These are phyloP conservation scores for Phytophthora agathidicida DNA, from an alignment of 352 stramenopile genomes.

Conservation along the genomic window DNA sequence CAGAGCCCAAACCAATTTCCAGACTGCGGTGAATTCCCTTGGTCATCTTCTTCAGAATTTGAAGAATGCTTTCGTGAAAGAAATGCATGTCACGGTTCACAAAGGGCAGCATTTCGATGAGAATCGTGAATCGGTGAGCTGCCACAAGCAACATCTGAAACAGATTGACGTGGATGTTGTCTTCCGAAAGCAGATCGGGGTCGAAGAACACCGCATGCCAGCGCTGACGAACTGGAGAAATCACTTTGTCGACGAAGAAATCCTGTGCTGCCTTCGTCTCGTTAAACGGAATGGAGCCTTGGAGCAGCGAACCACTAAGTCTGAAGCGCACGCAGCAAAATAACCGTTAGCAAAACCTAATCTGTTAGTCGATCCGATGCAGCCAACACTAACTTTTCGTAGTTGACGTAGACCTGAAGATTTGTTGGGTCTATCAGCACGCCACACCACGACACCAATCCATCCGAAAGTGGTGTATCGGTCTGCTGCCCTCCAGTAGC, in stretches of 20 bases:
- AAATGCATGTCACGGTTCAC: constrained; percentile 49
- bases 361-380: constrained; percentile 7
- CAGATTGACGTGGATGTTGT: constrained; percentile 61
- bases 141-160: constrained; percentile 63
- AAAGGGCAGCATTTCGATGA: constrained; percentile 65
- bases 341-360: neutral
- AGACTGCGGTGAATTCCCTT: constrained; percentile 53
- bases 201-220: constrained; percentile 80
- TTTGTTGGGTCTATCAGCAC: constrained; percentile 60
- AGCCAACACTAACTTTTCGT: constrained; percentile 62
- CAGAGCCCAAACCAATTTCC: constrained; percentile 3
- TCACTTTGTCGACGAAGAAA: constrained; percentile 73
- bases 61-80: constrained; percentile 37
- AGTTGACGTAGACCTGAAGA: constrained; percentile 79
- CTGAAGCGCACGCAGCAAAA: no score
- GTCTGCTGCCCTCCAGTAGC: neutral
- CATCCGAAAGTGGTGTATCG: neutral
- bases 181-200: constrained; percentile 33
- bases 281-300: constrained; percentile 61
- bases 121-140: constrained; percentile 54
- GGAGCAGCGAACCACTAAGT: constrained; percentile 38
- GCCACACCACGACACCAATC: constrained; percentile 67
- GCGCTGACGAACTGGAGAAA: constrained; percentile 67
- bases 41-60: constrained; percentile 54
- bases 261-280: constrained; percentile 51